Percentiles rank a stretch among this genome's conserved stretches.
Conservation (phyloP, 2,329 filamentous ascomycete species). For the Helicocarpus griseus region DNA sequence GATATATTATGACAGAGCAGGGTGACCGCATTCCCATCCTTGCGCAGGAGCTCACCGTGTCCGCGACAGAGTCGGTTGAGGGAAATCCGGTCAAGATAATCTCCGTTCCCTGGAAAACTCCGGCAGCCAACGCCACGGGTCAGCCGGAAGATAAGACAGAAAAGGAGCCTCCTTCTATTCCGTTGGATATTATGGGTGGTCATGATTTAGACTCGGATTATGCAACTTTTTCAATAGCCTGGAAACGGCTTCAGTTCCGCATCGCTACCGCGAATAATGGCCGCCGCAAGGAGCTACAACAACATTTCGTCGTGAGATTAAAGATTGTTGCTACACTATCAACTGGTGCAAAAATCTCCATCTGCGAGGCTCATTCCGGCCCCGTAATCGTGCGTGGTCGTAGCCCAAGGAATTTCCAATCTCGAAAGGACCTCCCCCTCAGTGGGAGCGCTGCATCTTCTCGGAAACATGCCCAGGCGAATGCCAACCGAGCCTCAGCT, state of each 20-base stretch:
- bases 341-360: conserved; percentile 69
- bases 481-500: conserved; percentile 18
- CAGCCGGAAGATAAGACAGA: conserved; percentile 54
- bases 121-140: conserved; percentile 66
- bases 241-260: conserved; percentile 86
- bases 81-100: conserved; percentile 87
- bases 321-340: conserved; percentile 77
- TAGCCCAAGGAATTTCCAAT: conserved; percentile 90
- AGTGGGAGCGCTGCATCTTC: conserved; percentile 67
- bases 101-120: conserved; percentile 96
- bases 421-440: conserved; percentile 83
- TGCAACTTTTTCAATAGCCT: conserved; percentile 84
- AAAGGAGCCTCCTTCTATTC: conserved; percentile 76
- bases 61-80: conserved; percentile 89
- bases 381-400: conserved; percentile 89
- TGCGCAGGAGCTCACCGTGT: conserved; percentile 77
- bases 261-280: conserved; percentile 96
- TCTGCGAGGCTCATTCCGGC: conserved; percentile 76
- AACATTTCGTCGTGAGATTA: conserved; percentile 85
- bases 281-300: conserved; percentile 84
- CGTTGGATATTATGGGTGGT: conserved; percentile 57
- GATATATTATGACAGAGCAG: conserved; percentile 73
- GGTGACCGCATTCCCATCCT: conserved; percentile 76
- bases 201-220: conserved; percentile 69
- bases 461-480: conserved; percentile 54